Percentiles rank a stretch among this genome's conserved stretches.
Evolutionary conservation across 257 asterid genomes (phyloP).

Genomic region (Capsicum baccatum): DNA sequence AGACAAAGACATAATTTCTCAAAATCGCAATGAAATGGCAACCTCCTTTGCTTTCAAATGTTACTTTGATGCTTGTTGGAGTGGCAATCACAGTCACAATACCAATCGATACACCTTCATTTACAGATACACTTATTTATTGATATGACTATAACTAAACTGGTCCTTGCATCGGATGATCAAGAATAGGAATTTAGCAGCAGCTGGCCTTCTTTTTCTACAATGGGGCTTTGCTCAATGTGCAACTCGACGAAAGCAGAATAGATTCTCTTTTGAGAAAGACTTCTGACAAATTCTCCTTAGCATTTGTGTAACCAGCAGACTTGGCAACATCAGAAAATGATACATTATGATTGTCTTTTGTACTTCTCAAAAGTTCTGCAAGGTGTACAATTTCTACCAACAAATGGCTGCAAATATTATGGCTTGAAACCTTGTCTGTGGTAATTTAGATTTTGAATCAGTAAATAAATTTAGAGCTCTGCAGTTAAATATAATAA

Average conservation of each 20-base stretch:
- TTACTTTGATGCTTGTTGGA: slow-evolving; percentile 94
- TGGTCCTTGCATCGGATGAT: background rate
- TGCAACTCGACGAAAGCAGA: slow-evolving; percentile 84
- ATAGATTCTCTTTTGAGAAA: slow-evolving; percentile 71
- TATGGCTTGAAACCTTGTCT: slow-evolving; percentile 83
- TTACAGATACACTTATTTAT: slow-evolving; percentile 9
- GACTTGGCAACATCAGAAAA: slow-evolving; percentile 76
- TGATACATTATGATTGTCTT: slow-evolving; percentile 63
- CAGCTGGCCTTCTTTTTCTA: slow-evolving; percentile 85
- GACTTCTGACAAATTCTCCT: slow-evolving; percentile 58
- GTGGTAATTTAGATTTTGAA: slow-evolving; percentile 26
- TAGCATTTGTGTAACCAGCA: slow-evolving; percentile 64
- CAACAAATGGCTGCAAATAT: slow-evolving; percentile 77
- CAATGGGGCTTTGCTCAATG: slow-evolving; percentile 96
- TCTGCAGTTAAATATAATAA: background rate
- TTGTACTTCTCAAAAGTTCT: slow-evolving; percentile 62
- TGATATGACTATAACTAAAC: background rate
- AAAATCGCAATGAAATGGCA: too few relatives aligned
- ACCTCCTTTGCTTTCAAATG: slow-evolving; percentile 92
- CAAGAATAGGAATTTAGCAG: background rate
- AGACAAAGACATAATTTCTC: too few relatives aligned
- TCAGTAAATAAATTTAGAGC: background rate
- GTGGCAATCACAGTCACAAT: slow-evolving; percentile 97
- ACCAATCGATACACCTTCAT: slow-evolving; percentile 66
- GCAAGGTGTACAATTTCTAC: slow-evolving; percentile 79